phyloP scores from a whole-genome alignment of 2,329 filamentous ascomycete species.

The Verticillium zaregamsianum region DNA sequence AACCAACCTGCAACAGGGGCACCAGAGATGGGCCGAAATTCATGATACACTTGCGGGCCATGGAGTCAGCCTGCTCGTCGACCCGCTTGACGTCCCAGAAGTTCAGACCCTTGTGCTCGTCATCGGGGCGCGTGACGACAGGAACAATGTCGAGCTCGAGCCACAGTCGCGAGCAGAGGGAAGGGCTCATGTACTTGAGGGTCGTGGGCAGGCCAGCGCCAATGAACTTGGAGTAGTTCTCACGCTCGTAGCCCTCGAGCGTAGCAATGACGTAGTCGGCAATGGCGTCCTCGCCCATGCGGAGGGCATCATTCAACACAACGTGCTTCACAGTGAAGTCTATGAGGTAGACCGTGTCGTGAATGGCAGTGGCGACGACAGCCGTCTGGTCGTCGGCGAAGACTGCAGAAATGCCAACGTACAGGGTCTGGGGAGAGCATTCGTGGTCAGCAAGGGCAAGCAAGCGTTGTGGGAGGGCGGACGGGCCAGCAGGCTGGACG shows the following conservation, averaged over 20 bases:
- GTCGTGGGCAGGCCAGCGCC: slow-evolving; percentile 65
- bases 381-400: slow-evolving; percentile 46
- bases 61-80: slow-evolving; percentile 78
- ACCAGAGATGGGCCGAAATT: slow-evolving; percentile 69
- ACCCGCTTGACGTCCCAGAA: slow-evolving; percentile 56
- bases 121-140: slow-evolving; percentile 54
- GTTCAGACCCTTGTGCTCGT: slow-evolving; percentile 34
- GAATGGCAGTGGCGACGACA: slow-evolving; percentile 63
- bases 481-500: background rate
- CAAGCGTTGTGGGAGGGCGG: background rate
- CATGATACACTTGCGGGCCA: slow-evolving; percentile 75
- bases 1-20: slow-evolving; percentile 65
- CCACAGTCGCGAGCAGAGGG: slow-evolving; percentile 69
- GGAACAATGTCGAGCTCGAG: slow-evolving; percentile 72
- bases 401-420: slow-evolving; percentile 57
- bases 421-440: slow-evolving; percentile 44
- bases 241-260: slow-evolving; percentile 55
- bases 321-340: slow-evolving; percentile 67
- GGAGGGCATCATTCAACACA: slow-evolving; percentile 33
- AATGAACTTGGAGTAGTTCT: slow-evolving; percentile 69
- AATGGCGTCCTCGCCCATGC: slow-evolving; percentile 40
- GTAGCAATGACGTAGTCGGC: slow-evolving; percentile 56
- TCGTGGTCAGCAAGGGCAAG: background rate
- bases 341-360: slow-evolving; percentile 70
- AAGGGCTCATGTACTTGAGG: slow-evolving; percentile 57